Percentiles rank a stretch among this genome's conserved stretches.
phyloP scores from a whole-genome alignment of 2,329 filamentous ascomycete genomes.

The Aspergillus sp. region DNA sequence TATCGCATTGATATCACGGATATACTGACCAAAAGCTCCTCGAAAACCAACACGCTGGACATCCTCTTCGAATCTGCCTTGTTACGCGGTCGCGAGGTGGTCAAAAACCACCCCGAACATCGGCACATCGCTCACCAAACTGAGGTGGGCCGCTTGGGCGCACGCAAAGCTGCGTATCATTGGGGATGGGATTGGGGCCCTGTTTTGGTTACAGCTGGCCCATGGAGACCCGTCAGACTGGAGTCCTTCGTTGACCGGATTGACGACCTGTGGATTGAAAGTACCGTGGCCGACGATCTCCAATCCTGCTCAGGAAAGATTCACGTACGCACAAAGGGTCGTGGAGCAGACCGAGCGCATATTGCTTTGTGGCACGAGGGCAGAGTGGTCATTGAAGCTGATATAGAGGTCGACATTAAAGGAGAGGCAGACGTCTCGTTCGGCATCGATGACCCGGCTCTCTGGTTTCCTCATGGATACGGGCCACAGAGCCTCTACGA shows the following conservation, averaged over 20 bases:
- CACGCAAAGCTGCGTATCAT: conserved; percentile 65
- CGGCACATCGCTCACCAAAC: conserved; percentile 47
- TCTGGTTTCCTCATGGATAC: conserved; percentile 61
- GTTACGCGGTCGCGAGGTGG: conserved; percentile 41
- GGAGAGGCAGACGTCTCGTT: conserved; percentile 31
- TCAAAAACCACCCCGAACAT: conserved; percentile 44
- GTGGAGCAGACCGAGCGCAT: neutral
- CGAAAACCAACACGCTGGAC: conserved; percentile 38
- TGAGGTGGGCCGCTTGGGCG: conserved; percentile 44
- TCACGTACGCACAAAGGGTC: neutral
- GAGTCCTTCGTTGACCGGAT: conserved; percentile 62
- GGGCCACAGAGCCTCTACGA: conserved; percentile 57
- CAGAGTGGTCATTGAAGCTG: neutral
- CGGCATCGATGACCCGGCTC: conserved; percentile 43
- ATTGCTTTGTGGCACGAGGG: neutral
- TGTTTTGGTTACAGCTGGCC: conserved; percentile 59
- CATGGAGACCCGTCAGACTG: conserved; percentile 65
- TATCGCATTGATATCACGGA: conserved; percentile 66
- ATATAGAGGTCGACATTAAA: conserved; percentile 27
- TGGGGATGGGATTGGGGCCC: conserved; percentile 73
- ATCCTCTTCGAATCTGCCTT: conserved; percentile 50
- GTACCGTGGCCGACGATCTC: conserved; percentile 39
- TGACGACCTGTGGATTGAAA: conserved; percentile 54
- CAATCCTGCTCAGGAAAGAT: conserved; percentile 38
- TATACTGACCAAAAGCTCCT: conserved; percentile 34